Percentiles rank a stretch among this genome's conserved stretches.
Conservation (phyloP, 495 filamentous ascomycete species). For the Amorphotheca resinae region DNA sequence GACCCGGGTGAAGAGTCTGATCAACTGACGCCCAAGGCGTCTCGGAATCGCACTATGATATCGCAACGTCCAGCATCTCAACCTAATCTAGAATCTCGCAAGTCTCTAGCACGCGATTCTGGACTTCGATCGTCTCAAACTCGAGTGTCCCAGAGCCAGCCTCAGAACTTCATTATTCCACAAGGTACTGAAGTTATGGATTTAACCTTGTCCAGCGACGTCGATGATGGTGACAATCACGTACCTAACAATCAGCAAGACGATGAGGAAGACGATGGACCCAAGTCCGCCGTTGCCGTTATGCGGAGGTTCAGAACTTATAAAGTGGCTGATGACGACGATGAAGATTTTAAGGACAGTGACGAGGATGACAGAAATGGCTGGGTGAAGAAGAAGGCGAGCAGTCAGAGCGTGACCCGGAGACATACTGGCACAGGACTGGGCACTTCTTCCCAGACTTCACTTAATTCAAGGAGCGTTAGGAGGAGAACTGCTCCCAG, state of each 20-base stretch:
- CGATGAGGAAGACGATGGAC: constrained; percentile 5
- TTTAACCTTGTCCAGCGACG: constrained; percentile 14
- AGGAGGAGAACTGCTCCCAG: constrained; percentile 10
- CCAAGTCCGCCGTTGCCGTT: constrained; percentile 13
- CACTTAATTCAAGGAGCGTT: constrained; percentile 6
- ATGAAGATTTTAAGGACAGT: constrained; percentile 17
- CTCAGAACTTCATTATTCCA: neutral
- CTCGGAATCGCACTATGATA: constrained; percentile 2
- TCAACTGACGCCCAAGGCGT: constrained; percentile 5
- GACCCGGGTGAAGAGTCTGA: neutral
- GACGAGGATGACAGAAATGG: constrained; percentile 23
- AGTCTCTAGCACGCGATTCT: neutral
- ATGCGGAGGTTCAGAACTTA: constrained; percentile 34
- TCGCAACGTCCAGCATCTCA: constrained; percentile 1
- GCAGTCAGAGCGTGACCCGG: neutral
- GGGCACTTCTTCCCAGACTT: constrained; percentile 9
- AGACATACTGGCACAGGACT: constrained; percentile 5
- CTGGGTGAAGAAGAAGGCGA: constrained; percentile 12
- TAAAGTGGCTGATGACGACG: constrained; percentile 23
- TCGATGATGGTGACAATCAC: constrained; percentile 2
- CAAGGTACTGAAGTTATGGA: constrained; percentile 9
- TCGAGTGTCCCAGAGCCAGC: neutral
- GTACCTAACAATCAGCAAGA: no score
- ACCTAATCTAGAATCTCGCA: neutral
- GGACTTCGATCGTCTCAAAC: neutral